Percentiles rank a stretch among this genome's conserved stretches.
These are phyloP conservation scores for Alnus glutinosa DNA, from an alignment of 306 rosid species.

Conservation along the genomic window DNA sequence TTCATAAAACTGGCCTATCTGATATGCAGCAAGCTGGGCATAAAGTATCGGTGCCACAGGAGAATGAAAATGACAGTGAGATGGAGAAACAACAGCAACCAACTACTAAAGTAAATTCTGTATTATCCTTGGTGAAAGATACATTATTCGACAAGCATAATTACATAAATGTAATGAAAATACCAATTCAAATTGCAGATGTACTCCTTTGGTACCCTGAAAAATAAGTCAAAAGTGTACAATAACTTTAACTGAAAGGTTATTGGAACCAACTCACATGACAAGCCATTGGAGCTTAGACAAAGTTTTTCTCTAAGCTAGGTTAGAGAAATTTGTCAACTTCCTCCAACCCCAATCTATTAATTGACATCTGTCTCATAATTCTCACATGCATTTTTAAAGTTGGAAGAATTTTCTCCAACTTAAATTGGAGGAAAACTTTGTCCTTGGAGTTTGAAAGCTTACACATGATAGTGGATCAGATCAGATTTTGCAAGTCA, in stretches of 20 bases:
- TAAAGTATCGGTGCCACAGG: slow-evolving; percentile 82
- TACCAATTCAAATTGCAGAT: slow-evolving; percentile 74
- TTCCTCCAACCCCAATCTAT: too few species aligned
- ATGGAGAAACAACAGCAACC: slow-evolving; percentile 18
- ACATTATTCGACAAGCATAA: neutral
- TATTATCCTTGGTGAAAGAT: neutral
- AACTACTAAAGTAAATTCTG: neutral
- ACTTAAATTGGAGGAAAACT: neutral
- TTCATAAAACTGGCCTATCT: slow-evolving; percentile 66
- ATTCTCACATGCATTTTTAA: too few species aligned
- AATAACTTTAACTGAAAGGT: neutral
- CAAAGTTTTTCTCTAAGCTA: too few species aligned
- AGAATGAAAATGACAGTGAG: slow-evolving; percentile 15
- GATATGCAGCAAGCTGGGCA: slow-evolving; percentile 89
- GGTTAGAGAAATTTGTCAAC: too few species aligned
- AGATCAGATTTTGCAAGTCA: slow-evolving; percentile 70
- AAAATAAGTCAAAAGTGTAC: slow-evolving; percentile 28
- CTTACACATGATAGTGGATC: slow-evolving; percentile 73
- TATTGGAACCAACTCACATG: too few species aligned
- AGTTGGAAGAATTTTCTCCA: too few species aligned
- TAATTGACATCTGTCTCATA: too few species aligned
- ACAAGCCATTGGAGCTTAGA: too few species aligned
- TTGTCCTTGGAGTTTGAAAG: slow-evolving; percentile 22
- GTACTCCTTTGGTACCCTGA: slow-evolving; percentile 86
- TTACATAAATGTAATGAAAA: neutral